Percentiles rank a stretch among this genome's conserved stretches.
Evolutionary conservation across 129 eudicot species (phyloP).

Genomic region (Dittrichia graveolens): DNA sequence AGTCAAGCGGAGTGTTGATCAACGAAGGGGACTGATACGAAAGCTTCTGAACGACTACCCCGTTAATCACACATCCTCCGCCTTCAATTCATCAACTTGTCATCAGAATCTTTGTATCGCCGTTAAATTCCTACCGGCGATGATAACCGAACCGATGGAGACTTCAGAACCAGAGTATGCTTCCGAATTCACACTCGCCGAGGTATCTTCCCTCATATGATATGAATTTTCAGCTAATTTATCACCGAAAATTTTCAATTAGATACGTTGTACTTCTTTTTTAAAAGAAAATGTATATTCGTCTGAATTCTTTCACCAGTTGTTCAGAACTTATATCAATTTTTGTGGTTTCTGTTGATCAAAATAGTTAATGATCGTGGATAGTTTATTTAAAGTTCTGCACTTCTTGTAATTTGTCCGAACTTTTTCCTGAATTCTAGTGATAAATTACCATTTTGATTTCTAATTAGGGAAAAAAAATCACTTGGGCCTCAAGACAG

Average conservation of each 20-base stretch:
- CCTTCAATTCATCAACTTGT: conserved; percentile 5
- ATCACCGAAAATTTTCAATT: not conserved
- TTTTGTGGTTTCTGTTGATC: not conserved
- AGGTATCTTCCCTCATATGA: conserved; percentile 34
- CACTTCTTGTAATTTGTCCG: not conserved
- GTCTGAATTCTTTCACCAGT: not conserved
- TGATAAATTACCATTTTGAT: conserved; percentile 2
- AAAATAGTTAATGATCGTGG: not conserved
- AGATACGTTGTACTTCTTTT: not conserved
- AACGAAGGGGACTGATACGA: not conserved
- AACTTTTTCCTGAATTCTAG: not conserved
- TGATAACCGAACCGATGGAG: conserved; percentile 24
- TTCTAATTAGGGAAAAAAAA: not conserved
- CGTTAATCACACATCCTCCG: not conserved
- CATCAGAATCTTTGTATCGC: not conserved
- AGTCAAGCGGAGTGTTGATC: conserved; percentile 10
- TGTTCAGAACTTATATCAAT: not conserved
- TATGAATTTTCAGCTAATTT: not conserved
- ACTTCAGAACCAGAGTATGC: conserved; percentile 33
- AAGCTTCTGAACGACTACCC: not conserved
- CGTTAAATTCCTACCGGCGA: conserved; percentile 8
- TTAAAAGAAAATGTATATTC: not conserved
- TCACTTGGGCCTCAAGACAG: conserved; percentile 1
- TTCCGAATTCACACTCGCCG: conserved; percentile 63
- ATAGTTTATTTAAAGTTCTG: not conserved